These are phyloP conservation scores for Microdochium trichocladiopsis DNA, from an alignment of 2,329 filamentous ascomycete species.

Conservation along the genomic window DNA sequence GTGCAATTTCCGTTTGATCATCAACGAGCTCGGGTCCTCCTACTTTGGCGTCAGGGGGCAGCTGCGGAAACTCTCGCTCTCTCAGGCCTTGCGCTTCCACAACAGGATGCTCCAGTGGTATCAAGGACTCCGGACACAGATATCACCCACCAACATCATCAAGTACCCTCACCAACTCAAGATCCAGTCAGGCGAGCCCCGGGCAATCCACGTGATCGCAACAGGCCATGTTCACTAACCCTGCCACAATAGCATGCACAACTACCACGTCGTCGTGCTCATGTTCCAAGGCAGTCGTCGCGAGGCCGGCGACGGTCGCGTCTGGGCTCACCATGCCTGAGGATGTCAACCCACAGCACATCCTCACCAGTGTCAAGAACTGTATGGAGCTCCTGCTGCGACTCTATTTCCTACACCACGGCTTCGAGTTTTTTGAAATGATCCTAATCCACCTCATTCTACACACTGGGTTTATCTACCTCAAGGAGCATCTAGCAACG, in stretches of 20 bases:
- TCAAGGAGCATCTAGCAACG: constrained; percentile 7
- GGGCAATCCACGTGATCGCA: not conserved
- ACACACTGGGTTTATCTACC: constrained; percentile 14
- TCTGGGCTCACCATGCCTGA: not conserved
- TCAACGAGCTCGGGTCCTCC: no score
- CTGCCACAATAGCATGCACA: constrained; percentile 16
- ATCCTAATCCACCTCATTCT: constrained; percentile 17
- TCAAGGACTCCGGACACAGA: no score
- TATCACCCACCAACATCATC: no score
- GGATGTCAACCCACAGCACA: not conserved
- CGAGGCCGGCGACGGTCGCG: not conserved
- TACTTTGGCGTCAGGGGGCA: no score
- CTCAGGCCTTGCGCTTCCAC: no score
- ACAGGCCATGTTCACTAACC: not conserved
- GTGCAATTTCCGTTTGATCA: no score
- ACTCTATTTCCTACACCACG: constrained; percentile 25
- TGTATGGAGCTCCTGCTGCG: constrained; percentile 22
- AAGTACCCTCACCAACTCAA: no score
- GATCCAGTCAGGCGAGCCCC: not conserved
- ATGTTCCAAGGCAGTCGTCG: constrained; percentile 17
- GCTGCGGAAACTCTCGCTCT: no score
- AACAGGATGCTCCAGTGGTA: no score
- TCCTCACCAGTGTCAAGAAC: constrained; percentile 7
- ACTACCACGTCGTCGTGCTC: constrained; percentile 13
- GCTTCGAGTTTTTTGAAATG: constrained; percentile 19